Conservation (phyloP, 345 rosid species). For the Raphanus raphanistrum region DNA sequence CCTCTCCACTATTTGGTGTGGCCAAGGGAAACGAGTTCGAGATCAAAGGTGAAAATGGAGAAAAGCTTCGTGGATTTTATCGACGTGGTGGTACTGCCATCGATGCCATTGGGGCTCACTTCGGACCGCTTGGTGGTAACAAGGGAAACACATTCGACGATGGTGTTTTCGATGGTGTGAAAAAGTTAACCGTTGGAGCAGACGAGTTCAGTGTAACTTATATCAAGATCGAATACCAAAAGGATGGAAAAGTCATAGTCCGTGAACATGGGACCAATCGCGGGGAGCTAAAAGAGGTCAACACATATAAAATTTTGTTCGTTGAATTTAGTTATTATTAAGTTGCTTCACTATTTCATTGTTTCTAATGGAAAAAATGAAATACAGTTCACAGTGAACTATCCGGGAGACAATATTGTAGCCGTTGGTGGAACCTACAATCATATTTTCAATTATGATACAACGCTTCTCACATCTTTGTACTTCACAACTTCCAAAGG, state of each 20-base stretch:
- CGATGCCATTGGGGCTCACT: constrained; percentile 17
- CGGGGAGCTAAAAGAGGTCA: too few species aligned
- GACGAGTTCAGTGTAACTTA: too few species aligned
- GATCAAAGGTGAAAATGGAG: constrained; percentile 20
- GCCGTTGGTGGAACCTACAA: background rate
- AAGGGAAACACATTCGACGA: too few species aligned
- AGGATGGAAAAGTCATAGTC: too few species aligned
- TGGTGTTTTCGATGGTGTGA: too few species aligned
- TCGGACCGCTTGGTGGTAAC: too few species aligned
- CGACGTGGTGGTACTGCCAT: constrained; percentile 16
- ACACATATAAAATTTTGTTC: background rate
- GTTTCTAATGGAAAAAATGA: constrained; percentile 5
- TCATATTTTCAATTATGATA: background rate
- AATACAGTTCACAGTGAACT: constrained; percentile 13
- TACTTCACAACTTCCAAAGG: background rate
- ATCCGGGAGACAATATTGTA: background rate
- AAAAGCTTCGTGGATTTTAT: constrained; percentile 33
- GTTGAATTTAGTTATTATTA: background rate
- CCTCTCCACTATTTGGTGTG: background rate
- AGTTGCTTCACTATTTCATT: background rate
- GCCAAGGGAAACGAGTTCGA: background rate
- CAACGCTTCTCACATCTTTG: background rate
- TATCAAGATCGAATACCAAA: too few species aligned
- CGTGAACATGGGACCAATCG: too few species aligned
- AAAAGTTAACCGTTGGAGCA: too few species aligned